These are phyloP conservation scores for Albophoma yamanashiensis DNA, from an alignment of 2,329 filamentous ascomycete genomes.

Conservation along the genomic window DNA sequence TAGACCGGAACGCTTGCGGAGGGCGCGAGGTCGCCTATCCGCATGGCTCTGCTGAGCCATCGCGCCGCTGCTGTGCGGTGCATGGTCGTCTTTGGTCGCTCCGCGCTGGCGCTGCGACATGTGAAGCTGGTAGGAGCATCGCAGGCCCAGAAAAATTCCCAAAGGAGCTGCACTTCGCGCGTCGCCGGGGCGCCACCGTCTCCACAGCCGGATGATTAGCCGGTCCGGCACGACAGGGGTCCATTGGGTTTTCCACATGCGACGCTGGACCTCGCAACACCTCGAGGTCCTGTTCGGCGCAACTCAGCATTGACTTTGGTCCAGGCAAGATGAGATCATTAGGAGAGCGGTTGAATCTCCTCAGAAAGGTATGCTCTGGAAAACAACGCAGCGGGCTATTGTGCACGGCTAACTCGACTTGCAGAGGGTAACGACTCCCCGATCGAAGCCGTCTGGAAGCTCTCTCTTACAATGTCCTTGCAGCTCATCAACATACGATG, in stretches of 20 bases:
- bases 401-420: slow-evolving; percentile 9
- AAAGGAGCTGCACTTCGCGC: background rate
- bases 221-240: slow-evolving; percentile 11
- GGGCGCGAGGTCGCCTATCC: slow-evolving; percentile 26
- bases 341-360: slow-evolving; percentile 60
- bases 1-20: slow-evolving; percentile 33
- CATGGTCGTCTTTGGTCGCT: slow-evolving; percentile 18
- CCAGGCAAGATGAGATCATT: slow-evolving; percentile 30
- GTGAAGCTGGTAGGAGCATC: background rate
- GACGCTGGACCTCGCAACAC: slow-evolving; percentile 1
- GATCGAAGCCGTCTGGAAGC: slow-evolving; percentile 5
- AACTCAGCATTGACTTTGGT: slow-evolving; percentile 1
- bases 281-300: background rate
- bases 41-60: slow-evolving; percentile 31
- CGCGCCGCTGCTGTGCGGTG: slow-evolving; percentile 30
- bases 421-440: slow-evolving; percentile 29
- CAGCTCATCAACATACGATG: slow-evolving; percentile 66
- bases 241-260: slow-evolving; percentile 15
- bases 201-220: slow-evolving; percentile 11
- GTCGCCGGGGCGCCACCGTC: background rate
- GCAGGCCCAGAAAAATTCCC: background rate
- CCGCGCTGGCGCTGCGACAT: background rate
- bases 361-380: slow-evolving; percentile 54
- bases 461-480: slow-evolving; percentile 15
- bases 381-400: background rate